These are phyloP conservation scores for Stropharia rugosoannulata DNA, from an alignment of 768 basidiomycete species.

Conservation along the genomic window DNA sequence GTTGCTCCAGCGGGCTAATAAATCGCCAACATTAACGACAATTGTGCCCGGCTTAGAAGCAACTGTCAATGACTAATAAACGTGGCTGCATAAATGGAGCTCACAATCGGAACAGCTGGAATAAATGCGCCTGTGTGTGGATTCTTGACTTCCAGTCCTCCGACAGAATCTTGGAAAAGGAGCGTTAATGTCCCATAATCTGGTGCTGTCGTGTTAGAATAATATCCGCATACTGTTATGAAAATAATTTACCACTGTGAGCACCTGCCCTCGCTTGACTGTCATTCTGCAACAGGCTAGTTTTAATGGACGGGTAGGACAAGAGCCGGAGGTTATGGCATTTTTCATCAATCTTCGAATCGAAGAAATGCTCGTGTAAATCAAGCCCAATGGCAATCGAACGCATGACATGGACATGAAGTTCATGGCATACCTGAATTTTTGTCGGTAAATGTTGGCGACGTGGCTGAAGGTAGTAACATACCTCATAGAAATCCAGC, in stretches of 20 bases:
- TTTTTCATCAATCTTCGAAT: conserved; percentile 71
- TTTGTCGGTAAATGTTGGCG: conserved; percentile 7
- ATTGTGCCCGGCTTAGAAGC: conserved; percentile 67
- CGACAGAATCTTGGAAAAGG: conserved; percentile 79
- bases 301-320: conserved; percentile 77
- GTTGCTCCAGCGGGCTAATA: conserved; percentile 83
- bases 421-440: conserved; percentile 65
- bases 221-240: neutral
- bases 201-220: conserved; percentile 17
- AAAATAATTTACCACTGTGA: conserved; percentile 56
- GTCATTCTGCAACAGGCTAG: conserved; percentile 50
- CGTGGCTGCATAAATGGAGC: conserved; percentile 18
- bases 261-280: conserved; percentile 82
- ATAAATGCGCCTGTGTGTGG: conserved; percentile 72
- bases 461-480: neutral
- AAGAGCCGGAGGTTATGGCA: conserved; percentile 80
- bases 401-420: conserved; percentile 80
- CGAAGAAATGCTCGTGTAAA: conserved; percentile 74
- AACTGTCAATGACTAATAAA: conserved; percentile 2
- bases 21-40: conserved; percentile 81
- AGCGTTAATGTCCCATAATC: conserved; percentile 84
- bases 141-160: conserved; percentile 81
- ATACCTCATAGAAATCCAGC: conserved; percentile 72
- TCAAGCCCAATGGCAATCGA: conserved; percentile 80
- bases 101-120: conserved; percentile 74